Conservation (phyloP, 2,329 filamentous ascomycete genomes). For the Venturia nashicola region DNA sequence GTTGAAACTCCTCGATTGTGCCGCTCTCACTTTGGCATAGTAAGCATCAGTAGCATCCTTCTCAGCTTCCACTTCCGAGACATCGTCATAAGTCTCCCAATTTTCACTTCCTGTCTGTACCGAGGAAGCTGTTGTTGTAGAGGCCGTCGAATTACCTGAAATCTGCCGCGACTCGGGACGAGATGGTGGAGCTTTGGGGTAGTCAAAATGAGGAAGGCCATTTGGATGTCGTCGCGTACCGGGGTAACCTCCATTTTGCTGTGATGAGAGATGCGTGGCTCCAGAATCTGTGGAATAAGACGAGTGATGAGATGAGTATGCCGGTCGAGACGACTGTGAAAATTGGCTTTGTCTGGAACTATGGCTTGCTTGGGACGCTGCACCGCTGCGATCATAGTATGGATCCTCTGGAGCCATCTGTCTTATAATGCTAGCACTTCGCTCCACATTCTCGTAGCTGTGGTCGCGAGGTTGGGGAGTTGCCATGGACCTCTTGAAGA, state of each 20-base stretch:
- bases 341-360: conserved; percentile 11
- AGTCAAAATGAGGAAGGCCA: neutral
- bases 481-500: conserved; percentile 44
- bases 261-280: neutral
- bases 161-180: conserved; percentile 44
- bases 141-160: conserved; percentile 49
- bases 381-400: conserved; percentile 53
- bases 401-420: conserved; percentile 65
- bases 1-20: conserved; percentile 26
- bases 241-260: neutral
- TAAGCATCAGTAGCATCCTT: conserved; percentile 59
- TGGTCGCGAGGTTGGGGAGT: conserved; percentile 13
- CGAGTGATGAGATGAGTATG: conserved; percentile 19
- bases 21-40: conserved; percentile 62
- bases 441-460: conserved; percentile 27
- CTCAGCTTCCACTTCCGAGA: conserved; percentile 53
- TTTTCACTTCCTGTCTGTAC: conserved; percentile 58
- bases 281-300: conserved; percentile 14
- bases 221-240: neutral
- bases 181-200: conserved; percentile 8
- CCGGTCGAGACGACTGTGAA: conserved; percentile 8
- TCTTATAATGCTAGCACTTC: conserved; percentile 46
- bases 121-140: neutral
- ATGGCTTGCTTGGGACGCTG: conserved; percentile 10
- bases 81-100: conserved; percentile 93